These are phyloP conservation scores for Diaporthe humulicola DNA, from an alignment of 2,329 filamentous ascomycete species.

Conservation along the genomic window DNA sequence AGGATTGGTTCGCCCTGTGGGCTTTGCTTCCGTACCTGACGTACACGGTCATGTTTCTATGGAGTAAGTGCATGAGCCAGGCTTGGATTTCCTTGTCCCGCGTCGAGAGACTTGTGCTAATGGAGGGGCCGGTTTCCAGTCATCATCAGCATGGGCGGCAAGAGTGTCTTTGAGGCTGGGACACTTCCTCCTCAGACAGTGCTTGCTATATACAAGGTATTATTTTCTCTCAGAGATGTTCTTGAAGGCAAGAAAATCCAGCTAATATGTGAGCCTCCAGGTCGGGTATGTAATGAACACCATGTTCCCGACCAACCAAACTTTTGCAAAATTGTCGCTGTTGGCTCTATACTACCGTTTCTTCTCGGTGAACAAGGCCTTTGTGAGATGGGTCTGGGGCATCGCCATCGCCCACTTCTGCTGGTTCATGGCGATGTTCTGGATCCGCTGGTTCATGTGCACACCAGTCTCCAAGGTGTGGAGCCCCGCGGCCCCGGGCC, in stretches of 20 bases:
- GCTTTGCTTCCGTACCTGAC: neutral
- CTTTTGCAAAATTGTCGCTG: neutral
- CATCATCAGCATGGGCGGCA: neutral
- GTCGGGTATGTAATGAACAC: conserved; percentile 8
- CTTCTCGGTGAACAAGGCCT: neutral
- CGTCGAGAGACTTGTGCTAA: neutral
- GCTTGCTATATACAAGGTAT: neutral
- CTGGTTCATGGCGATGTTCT: neutral
- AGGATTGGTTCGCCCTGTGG: conserved; percentile 10
- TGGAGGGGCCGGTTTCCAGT: neutral
- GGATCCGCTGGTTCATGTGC: neutral
- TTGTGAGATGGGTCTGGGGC: neutral
- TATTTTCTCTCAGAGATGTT: neutral
- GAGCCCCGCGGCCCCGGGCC: neutral
- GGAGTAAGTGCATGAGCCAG: neutral
- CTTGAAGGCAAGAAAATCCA: neutral
- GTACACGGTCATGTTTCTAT: neutral
- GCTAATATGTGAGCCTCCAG: neutral
- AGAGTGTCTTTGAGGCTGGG: neutral
- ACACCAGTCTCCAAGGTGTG: neutral
- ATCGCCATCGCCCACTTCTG: neutral
- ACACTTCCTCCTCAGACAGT: neutral
- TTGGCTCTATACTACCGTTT: neutral
- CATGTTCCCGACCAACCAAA: neutral
- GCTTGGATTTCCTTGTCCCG: neutral